Percentiles rank a stretch among this genome's conserved stretches.
Evolutionary conservation across 1,284 basidiomycete genomes (phyloP).

Genomic region (Caloboletus firmus): DNA sequence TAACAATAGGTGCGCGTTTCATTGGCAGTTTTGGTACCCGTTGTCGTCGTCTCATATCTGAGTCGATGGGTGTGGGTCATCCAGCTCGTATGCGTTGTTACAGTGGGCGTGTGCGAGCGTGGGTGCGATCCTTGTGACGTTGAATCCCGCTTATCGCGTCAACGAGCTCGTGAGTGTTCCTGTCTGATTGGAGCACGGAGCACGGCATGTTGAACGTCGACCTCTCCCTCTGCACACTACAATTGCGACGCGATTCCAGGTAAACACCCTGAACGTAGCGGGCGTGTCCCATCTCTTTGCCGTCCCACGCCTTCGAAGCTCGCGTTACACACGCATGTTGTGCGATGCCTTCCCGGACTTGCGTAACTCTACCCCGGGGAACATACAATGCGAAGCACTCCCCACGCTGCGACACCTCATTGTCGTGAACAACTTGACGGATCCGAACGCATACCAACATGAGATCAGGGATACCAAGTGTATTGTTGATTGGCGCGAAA

Average conservation of each 20-base stretch:
- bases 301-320: conserved; percentile 68
- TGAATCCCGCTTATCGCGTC: conserved; percentile 79
- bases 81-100: conserved; percentile 72
- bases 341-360: conserved; percentile 60
- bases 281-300: conserved; percentile 72
- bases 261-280: conserved; percentile 61
- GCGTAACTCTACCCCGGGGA: conserved; percentile 47
- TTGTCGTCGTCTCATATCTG: neutral
- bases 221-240: neutral
- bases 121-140: conserved; percentile 77
- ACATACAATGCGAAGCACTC: conserved; percentile 59
- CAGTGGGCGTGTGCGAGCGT: conserved; percentile 84
- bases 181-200: neutral
- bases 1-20: conserved; percentile 63
- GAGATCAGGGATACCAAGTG: conserved; percentile 48
- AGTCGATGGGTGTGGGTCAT: neutral
- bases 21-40: neutral
- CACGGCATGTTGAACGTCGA: neutral
- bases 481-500: conserved; percentile 66
- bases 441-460: conserved; percentile 40
- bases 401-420: conserved; percentile 68
- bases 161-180: conserved; percentile 60
- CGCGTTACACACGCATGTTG: conserved; percentile 61
- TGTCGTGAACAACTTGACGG: conserved; percentile 62
- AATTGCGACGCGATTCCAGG: conserved; percentile 37